Base-by-base conservation (phyloP, 352 stramenopile genomes). In the Phytophthora multivora region DNA sequence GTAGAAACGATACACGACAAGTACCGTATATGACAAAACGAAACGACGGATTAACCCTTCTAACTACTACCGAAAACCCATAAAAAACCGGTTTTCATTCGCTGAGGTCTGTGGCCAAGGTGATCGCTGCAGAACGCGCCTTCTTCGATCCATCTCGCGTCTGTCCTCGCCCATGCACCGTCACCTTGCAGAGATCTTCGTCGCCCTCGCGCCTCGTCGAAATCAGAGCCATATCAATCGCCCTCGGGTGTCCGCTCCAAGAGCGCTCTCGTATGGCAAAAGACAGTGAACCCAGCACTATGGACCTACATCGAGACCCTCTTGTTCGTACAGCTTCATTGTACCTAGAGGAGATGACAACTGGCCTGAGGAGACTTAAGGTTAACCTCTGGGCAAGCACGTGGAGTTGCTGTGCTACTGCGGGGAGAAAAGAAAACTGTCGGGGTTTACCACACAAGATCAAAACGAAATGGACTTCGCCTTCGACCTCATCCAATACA, bases 391-490 rank as follows among this genome's bases (percentile, higher is more conserved):
- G 15, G n/a, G 25, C 13, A 57, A 13, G 38, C 50, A 52, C 26
- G 26, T 31, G 9, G 26, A 2, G 10, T 31, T 31, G 45, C 49
- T n/a, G n/a, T 18, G 23, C 46, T 21, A 38, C 12, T 48, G n/a
- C 25, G 41, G 15, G 48, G 55, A 18, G 15, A 48, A 31, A 33
- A 31, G 43, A 47, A 38, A 25, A 13, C 12, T 2, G 21, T 33
- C 3, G 23, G 36, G 5, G 1, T 31, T 31, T 31, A 10, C 26
- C 9, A 25, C 1, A 38, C 21, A 57, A 33, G 13, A 55, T 72
- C 58, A 79, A 13, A 46, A 71, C 2, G 41, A 48, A 2, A 36
- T 83, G 11, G 43, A 38, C 1, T 80, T 82, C 39, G 43, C 57
- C 4, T 78, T 63, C 66, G 51, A 73, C 21, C 25, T 18, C 11